These are phyloP conservation scores for Xylaria grammica DNA, from an alignment of 495 filamentous ascomycete genomes.

Conservation along the genomic window DNA sequence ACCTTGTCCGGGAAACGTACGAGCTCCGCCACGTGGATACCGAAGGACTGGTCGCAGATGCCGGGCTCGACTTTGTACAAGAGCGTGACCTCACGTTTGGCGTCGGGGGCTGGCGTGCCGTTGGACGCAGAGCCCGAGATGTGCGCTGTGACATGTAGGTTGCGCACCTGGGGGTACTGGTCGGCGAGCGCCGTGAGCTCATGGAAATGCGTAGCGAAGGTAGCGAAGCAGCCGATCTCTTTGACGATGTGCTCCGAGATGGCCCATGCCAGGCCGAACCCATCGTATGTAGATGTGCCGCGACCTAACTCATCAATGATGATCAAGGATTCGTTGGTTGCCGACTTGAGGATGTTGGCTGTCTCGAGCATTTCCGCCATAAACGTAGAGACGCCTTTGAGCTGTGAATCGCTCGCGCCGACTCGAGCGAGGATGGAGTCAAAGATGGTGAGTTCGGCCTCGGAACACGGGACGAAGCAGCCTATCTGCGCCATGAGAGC, in stretches of 20 bases:
- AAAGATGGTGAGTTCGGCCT: conserved; percentile 93
- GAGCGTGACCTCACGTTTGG: conserved; percentile 86
- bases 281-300: conserved; percentile 97
- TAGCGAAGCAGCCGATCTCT: conserved; percentile 88
- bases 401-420: conserved; percentile 91
- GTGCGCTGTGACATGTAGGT: conserved; percentile 94
- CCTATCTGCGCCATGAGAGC: conserved; percentile 97
- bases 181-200: conserved; percentile 91
- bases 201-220: conserved; percentile 99
- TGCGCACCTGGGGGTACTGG: conserved; percentile 83
- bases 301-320: conserved; percentile 99
- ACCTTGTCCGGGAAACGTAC: conserved; percentile 98
- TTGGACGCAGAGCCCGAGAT: conserved; percentile 65
- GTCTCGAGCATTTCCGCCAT: conserved; percentile 99
- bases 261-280: conserved; percentile 97
- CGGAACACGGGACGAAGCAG: conserved; percentile 91
- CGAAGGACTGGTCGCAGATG: conserved; percentile 95
- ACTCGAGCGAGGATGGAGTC: conserved; percentile 98
- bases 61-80: conserved; percentile 96
- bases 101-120: conserved; percentile 34
- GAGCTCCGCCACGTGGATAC: conserved; percentile 97
- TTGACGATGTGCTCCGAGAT: conserved; percentile 97
- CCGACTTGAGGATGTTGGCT: conserved; percentile 96
- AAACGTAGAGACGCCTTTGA: conserved; percentile 98
- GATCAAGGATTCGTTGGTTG: conserved; percentile 90